Evolutionary conservation across 1,284 basidiomycete genomes (phyloP).

Genomic region (Coniferiporia sulphurascens): DNA sequence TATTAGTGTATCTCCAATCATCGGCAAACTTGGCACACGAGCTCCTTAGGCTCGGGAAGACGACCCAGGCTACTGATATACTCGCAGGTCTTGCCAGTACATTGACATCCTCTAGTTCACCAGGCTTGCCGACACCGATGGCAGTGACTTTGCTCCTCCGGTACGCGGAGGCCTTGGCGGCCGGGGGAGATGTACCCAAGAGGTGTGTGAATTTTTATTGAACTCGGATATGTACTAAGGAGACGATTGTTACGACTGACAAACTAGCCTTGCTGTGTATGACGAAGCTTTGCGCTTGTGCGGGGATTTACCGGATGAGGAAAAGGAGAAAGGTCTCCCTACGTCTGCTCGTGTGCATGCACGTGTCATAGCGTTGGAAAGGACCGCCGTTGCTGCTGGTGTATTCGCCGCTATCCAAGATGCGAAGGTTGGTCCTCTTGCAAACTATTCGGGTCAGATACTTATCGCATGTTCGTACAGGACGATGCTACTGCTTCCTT

Average conservation of each 20-base stretch:
- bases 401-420: slow-evolving; percentile 67
- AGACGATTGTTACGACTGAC: background rate
- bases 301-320: slow-evolving; percentile 30
- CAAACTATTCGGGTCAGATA: background rate
- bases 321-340: slow-evolving; percentile 44
- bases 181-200: slow-evolving; percentile 52
- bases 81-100: slow-evolving; percentile 52
- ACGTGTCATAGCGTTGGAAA: slow-evolving; percentile 56
- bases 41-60: slow-evolving; percentile 73
- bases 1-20: slow-evolving; percentile 56
- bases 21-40: slow-evolving; percentile 73
- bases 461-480: slow-evolving; percentile 39
- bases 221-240: too few species aligned
- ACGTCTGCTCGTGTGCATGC: slow-evolving; percentile 53
- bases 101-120: slow-evolving; percentile 30
- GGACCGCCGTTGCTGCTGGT: slow-evolving; percentile 65
- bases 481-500: slow-evolving; percentile 61
- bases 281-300: slow-evolving; percentile 50
- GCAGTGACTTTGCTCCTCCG: slow-evolving; percentile 55
- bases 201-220: slow-evolving; percentile 42
- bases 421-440: slow-evolving; percentile 45
- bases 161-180: slow-evolving; percentile 62
- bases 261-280: slow-evolving; percentile 48
- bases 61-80: slow-evolving; percentile 56
- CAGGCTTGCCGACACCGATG: slow-evolving; percentile 44